Conservation (phyloP, 2,329 filamentous ascomycete species). For the Claviceps capensis region DNA sequence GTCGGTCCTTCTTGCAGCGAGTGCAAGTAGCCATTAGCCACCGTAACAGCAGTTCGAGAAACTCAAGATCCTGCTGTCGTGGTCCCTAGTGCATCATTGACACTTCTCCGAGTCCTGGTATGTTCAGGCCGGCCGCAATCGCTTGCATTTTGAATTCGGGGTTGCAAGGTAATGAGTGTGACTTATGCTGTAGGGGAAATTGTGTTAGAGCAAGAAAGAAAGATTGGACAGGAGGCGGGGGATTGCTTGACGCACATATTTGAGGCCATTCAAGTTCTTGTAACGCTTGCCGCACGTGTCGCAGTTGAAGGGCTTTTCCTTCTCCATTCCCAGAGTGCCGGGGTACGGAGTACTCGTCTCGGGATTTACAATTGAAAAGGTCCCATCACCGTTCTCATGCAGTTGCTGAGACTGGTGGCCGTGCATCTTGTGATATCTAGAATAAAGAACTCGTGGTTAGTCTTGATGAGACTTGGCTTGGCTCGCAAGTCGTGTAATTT, state of each 20-base stretch:
- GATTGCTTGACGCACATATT: conserved; percentile 56
- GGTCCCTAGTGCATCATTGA: conserved; percentile 20
- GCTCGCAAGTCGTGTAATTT: neutral
- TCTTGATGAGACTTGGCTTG: neutral
- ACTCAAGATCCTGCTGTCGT: neutral
- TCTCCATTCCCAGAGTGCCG: conserved; percentile 97
- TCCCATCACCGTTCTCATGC: conserved; percentile 92
- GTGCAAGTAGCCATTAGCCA: neutral
- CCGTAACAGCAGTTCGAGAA: neutral
- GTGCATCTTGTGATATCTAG: conserved; percentile 60
- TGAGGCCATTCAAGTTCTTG: conserved; percentile 96
- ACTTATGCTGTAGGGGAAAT: conserved; percentile 42
- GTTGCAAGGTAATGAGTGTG: conserved; percentile 79
- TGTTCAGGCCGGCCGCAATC: conserved; percentile 29
- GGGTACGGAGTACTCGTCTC: conserved; percentile 90
- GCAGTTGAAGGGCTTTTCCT: conserved; percentile 97
- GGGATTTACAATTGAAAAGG: conserved; percentile 95
- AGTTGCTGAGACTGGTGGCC: conserved; percentile 94
- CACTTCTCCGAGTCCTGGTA: conserved; percentile 33
- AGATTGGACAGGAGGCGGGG: neutral
- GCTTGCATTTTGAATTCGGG: conserved; percentile 51
- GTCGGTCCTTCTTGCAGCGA: neutral
- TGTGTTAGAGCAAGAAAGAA: conserved; percentile 17
- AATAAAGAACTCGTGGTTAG: neutral
- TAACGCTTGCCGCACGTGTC: conserved; percentile 96